Percentiles rank a stretch among this genome's conserved stretches.
These are phyloP conservation scores for Diplodia mutila DNA, from an alignment of 2,329 filamentous ascomycete genomes.

Conservation along the genomic window DNA sequence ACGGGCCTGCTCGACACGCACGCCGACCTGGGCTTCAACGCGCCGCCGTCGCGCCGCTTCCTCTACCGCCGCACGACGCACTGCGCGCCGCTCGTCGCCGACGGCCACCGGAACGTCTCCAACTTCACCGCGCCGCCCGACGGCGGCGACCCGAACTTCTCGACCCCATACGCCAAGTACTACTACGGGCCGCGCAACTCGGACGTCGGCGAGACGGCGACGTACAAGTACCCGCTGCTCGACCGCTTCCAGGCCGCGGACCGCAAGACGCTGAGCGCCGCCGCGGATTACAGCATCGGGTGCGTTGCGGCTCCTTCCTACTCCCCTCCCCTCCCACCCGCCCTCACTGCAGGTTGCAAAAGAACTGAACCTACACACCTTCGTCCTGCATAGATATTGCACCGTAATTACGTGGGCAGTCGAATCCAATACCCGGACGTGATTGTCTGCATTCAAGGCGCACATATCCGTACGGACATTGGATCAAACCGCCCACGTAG, in stretches of 20 bases:
- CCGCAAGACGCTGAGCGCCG: neutral
- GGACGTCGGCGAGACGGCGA: neutral
- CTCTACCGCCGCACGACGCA: slow-evolving; percentile 13
- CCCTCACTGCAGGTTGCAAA: no score
- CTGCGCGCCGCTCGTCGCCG: slow-evolving; percentile 16
- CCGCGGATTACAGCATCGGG: slow-evolving; percentile 2
- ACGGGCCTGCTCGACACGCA: slow-evolving; percentile 34
- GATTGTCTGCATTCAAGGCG: no score
- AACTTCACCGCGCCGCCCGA: slow-evolving; percentile 4
- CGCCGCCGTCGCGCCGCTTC: slow-evolving; percentile 30
- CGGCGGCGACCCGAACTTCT: neutral
- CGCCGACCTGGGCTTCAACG: slow-evolving; percentile 37
- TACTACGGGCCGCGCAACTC: neutral
- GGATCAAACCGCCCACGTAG: no score
- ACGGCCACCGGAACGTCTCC: slow-evolving; percentile 1
- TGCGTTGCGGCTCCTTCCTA: neutral
- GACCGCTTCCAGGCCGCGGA: neutral
- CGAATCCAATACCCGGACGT: no score
- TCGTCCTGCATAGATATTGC: no score
- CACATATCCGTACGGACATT: no score
- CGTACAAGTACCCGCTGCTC: slow-evolving; percentile 11
- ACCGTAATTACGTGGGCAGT: no score
- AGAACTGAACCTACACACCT: no score
- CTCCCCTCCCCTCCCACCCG: neutral
- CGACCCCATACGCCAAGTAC: slow-evolving; percentile 1